These are phyloP conservation scores for Botrytis aclada DNA, from an alignment of 2,329 filamentous ascomycete genomes.

Conservation along the genomic window DNA sequence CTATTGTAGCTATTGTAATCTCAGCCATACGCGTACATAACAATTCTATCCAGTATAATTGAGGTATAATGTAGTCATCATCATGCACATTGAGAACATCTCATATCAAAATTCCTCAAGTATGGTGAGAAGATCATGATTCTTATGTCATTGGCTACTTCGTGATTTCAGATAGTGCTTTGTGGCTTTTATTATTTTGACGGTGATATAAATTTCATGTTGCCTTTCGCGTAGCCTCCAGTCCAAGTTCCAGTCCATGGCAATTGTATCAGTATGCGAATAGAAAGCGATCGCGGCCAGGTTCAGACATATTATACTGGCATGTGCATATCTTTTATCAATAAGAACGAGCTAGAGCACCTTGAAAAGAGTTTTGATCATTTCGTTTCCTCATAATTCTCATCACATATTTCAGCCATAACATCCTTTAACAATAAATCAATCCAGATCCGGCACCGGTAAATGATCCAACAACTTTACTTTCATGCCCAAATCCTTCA, in stretches of 20 bases:
- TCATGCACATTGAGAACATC: not conserved
- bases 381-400: not conserved
- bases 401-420: not conserved
- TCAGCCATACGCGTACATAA: not conserved
- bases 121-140: not conserved
- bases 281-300: no score
- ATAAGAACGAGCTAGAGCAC: not conserved
- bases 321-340: not conserved
- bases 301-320: not conserved
- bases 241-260: not conserved
- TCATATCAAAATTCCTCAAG: not conserved
- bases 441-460: slow-evolving; percentile 66
- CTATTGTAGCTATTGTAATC: not conserved
- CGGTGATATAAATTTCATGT: not conserved
- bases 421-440: not conserved
- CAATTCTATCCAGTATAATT: not conserved
- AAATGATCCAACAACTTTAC: slow-evolving; percentile 73
- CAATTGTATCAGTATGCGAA: not conserved
- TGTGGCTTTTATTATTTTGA: not conserved
- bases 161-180: not conserved
- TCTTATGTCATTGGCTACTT: not conserved
- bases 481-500: slow-evolving; percentile 47
- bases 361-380: not conserved
- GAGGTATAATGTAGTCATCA: not conserved
- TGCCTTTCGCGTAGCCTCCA: not conserved